These are phyloP conservation scores for Heliocybe sulcata DNA, from an alignment of 1,284 basidiomycete genomes.

Conservation along the genomic window DNA sequence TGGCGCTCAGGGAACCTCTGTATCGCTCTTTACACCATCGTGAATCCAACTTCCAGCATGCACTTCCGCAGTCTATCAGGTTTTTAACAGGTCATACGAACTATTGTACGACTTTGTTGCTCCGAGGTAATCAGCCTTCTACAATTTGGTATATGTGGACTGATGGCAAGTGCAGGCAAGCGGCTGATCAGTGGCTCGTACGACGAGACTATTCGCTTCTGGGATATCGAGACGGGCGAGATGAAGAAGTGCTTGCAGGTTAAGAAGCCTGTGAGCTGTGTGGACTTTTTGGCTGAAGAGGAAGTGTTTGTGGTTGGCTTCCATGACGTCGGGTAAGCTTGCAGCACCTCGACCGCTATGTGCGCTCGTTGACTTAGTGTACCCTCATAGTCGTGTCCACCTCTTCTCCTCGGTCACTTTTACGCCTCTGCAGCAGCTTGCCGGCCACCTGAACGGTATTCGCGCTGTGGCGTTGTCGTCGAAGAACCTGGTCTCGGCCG, in stretches of 20 bases:
- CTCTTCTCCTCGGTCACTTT: constrained; percentile 78
- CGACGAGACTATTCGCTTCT: constrained; percentile 86
- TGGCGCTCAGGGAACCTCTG: constrained; percentile 52
- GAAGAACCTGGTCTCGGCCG: constrained; percentile 82
- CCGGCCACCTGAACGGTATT: constrained; percentile 77
- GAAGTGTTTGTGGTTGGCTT: constrained; percentile 89
- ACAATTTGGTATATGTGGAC: background rate
- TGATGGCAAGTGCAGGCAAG: constrained; percentile 35
- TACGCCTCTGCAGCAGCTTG: constrained; percentile 75
- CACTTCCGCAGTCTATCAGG: constrained; percentile 67
- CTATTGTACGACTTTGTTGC: constrained; percentile 80
- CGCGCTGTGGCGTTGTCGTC: constrained; percentile 83
- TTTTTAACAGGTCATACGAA: constrained; percentile 82
- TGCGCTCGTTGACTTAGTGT: constrained; percentile 4
- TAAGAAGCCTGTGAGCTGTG: constrained; percentile 85
- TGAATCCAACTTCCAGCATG: constrained; percentile 79
- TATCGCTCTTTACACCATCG: constrained; percentile 81
- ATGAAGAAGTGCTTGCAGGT: constrained; percentile 76
- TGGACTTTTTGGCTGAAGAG: constrained; percentile 81
- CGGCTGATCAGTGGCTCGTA: constrained; percentile 84
- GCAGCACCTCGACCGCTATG: background rate
- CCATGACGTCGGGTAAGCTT: constrained; percentile 79
- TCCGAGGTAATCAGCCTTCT: constrained; percentile 45
- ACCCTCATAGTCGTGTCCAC: constrained; percentile 56
- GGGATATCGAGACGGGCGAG: constrained; percentile 77